Evolutionary conservation across 2,329 filamentous ascomycete species (phyloP), one percentile per base, ranked within the genome.

Genomic region (Claviceps cyperi): DNA sequence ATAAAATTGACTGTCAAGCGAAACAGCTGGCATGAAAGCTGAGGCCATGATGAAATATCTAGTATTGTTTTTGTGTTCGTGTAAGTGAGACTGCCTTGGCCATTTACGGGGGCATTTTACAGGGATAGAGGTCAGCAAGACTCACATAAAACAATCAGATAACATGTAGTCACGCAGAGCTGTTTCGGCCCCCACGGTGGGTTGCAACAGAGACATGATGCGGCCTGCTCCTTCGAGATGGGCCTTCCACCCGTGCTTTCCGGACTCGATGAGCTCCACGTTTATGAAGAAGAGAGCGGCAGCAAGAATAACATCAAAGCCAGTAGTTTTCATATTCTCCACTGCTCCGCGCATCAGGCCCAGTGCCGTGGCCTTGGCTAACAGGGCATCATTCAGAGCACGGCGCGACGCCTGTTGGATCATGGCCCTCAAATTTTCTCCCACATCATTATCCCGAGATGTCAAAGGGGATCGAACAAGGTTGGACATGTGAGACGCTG

Each of bases 231-330:
- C 72, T 47, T 73, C 65, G 21, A 75, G 63, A 51, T 75, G 72
- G 14, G 66, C 65, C 45, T 66, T 69, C 71, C 71, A 74, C 13
- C 67, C 68, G 38, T 71, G 65, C 55, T 67, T 70, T 1, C 71
- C 70, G 14, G 69, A 71, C 58, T 74, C 71, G 47, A 75, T 71
- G 46, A 75, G 61, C 59, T 76, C 69, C 47, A 75, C 63, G 53
- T 74, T 72, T 60, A 76, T 64, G 55, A 75, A 69, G 57, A 75
- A 74, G 17, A 74, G 61, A 3, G 71, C 69, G 0, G 72, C 68
- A 1, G 72, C 68, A 2, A 75, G 62, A 2, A 73, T 60, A 9
- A 70, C 64, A 43, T 71, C 69, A 14, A 63, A 63, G 14, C 64
- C 65, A 2, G 64, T 61, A 2, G 62, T 59, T 9, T 65, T 61